phyloP scores from a whole-genome alignment of 192 early-diverging fungal genomes.

The Coemansia sp. region DNA sequence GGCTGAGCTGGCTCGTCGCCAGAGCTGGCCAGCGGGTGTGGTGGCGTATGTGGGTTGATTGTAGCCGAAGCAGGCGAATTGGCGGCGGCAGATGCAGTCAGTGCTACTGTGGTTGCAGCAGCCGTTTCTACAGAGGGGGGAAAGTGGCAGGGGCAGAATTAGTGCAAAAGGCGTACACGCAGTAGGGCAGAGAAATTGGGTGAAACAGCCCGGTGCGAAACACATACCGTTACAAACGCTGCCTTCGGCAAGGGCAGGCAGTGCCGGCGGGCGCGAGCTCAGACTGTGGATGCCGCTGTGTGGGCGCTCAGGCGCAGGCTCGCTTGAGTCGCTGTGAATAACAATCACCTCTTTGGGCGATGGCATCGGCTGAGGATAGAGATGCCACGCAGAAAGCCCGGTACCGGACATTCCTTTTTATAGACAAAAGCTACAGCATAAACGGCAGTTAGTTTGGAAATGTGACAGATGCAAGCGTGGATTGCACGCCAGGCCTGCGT shows the following conservation, averaged over 20 bases:
- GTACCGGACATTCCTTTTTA: constrained; percentile 14
- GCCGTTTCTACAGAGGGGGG: constrained; percentile 4
- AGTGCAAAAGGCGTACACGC: constrained; percentile 4
- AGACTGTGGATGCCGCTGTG: background rate
- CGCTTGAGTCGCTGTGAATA: constrained; percentile 42
- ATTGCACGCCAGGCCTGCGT: too few relatives aligned
- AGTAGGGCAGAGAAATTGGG: constrained; percentile 4
- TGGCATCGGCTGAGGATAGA: constrained; percentile 20
- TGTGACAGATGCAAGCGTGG: too few relatives aligned
- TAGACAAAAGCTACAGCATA: background rate
- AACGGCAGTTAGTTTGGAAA: background rate
- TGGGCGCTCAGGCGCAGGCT: constrained; percentile 19
- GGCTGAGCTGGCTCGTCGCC: constrained; percentile 24
- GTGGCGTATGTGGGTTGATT: constrained; percentile 19
- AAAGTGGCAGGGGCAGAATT: background rate
- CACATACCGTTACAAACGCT: constrained; percentile 4
- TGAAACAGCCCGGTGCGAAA: background rate
- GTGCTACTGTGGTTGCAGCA: constrained; percentile 15
- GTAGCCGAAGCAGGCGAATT: constrained; percentile 18
- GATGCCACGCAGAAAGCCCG: constrained; percentile 34
- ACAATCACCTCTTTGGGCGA: constrained; percentile 37
- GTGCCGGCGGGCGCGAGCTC: background rate
- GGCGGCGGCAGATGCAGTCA: constrained; percentile 19
- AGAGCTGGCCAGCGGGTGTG: constrained; percentile 6
- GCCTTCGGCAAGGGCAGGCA: constrained; percentile 1